Evolutionary conservation across 2,329 filamentous ascomycete species (phyloP).

Genomic region (Talaromyces albobiverticillius): DNA sequence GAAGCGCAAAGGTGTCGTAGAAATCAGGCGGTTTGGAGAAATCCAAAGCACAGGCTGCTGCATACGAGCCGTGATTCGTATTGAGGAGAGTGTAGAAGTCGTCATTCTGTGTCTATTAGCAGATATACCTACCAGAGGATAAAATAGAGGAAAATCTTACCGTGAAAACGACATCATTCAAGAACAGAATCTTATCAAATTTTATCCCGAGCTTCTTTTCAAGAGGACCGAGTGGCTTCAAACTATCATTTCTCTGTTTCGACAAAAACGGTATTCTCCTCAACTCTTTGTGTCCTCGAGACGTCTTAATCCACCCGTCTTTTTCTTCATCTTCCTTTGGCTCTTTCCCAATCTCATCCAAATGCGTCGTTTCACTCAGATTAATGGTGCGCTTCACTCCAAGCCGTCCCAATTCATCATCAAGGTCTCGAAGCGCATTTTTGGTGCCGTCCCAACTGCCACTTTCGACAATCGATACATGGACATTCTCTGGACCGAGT

Average conservation of each 20-base stretch:
- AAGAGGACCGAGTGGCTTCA: constrained; percentile 57
- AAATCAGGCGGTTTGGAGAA: constrained; percentile 65
- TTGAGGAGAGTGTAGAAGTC: constrained; percentile 56
- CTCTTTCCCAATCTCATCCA: constrained; percentile 51
- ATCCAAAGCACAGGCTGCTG: constrained; percentile 69
- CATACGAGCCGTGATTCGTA: constrained; percentile 59
- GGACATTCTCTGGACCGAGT: constrained; percentile 64
- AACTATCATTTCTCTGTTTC: constrained; percentile 60
- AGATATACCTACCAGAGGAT: neutral
- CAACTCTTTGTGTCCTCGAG: constrained; percentile 53
- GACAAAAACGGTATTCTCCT: constrained; percentile 69
- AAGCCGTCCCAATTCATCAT: constrained; percentile 50
- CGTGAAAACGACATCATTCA: constrained; percentile 49
- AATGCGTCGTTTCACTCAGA: constrained; percentile 58
- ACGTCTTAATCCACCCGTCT: constrained; percentile 64
- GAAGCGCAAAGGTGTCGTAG: constrained; percentile 72
- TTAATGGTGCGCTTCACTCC: constrained; percentile 56
- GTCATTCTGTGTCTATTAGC: neutral
- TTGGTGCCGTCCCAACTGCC: constrained; percentile 70
- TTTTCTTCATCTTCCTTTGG: constrained; percentile 29
- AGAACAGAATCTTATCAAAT: constrained; percentile 60
- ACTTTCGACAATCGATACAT: constrained; percentile 65
- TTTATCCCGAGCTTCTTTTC: constrained; percentile 45
- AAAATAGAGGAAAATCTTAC: constrained; percentile 21
- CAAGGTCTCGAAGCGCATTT: constrained; percentile 56